Percentiles rank a stretch among this genome's conserved stretches.
Conservation (phyloP, 306 rosid species). For the Glycine soja region DNA sequence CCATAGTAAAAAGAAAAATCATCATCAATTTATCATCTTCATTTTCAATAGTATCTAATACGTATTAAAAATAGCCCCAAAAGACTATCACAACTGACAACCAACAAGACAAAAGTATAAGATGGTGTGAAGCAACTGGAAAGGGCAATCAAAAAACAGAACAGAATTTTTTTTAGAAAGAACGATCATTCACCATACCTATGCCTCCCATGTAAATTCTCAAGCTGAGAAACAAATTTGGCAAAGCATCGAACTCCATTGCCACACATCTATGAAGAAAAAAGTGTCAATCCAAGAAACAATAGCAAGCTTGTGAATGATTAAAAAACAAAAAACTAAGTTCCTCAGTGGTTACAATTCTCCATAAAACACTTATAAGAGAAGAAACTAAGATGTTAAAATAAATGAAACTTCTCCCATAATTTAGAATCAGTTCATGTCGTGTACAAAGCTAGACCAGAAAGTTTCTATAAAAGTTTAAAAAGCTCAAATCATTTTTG, state of each 20-base stretch:
- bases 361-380: background rate
- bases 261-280: slow-evolving; percentile 77
- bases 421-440: background rate
- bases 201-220: slow-evolving; percentile 78
- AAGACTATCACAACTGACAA: background rate
- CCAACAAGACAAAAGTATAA: background rate
- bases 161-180: background rate
- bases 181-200: slow-evolving; percentile 65
- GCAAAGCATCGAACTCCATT: slow-evolving; percentile 93
- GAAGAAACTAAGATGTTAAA: background rate
- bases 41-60: slow-evolving; percentile 10
- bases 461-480: no score
- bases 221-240: slow-evolving; percentile 78
- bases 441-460: background rate
- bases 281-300: slow-evolving; percentile 4
- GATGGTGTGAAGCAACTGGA: background rate
- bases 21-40: slow-evolving; percentile 19
- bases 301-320: background rate
- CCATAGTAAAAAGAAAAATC: background rate
- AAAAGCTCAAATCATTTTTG: no score
- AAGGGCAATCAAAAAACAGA: background rate
- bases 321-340: background rate
- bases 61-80: background rate
- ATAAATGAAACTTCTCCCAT: background rate
- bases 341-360: background rate